Evolutionary conservation across 441 rosid genomes (phyloP).

Genomic region (Bocquillonia castaneifolia): DNA sequence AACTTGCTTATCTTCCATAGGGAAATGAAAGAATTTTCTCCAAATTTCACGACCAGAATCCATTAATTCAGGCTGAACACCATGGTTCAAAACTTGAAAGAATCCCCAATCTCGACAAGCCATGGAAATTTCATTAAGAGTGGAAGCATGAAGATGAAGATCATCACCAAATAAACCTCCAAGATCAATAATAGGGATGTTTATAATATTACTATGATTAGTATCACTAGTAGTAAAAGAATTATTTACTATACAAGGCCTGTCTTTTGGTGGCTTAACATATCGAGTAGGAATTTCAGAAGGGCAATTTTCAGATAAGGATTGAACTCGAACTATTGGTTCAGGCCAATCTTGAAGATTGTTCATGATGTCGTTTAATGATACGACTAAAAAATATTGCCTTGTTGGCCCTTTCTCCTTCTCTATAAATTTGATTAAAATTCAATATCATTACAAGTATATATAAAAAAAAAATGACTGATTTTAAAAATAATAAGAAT

Average conservation of each 20-base stretch:
- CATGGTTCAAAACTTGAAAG: constrained; percentile 78
- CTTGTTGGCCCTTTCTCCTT: no score
- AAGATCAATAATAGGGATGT: constrained; percentile 71
- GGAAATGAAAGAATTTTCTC: constrained; percentile 65
- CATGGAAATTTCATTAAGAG: constrained; percentile 27
- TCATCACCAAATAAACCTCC: constrained; percentile 31
- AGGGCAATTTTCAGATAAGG: constrained; percentile 54
- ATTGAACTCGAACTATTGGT: constrained; percentile 76
- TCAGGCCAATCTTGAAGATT: constrained; percentile 64
- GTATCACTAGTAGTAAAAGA: not conserved
- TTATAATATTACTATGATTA: constrained; percentile 9
- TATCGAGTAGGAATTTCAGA: constrained; percentile 51
- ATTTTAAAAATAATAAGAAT: not conserved
- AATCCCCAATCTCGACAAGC: constrained; percentile 84
- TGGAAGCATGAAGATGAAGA: constrained; percentile 15
- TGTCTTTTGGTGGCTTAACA: constrained; percentile 47
- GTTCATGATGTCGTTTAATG: not conserved
- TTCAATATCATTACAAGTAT: not conserved
- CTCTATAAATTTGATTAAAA: not conserved
- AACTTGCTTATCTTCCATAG: constrained; percentile 51
- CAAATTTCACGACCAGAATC: constrained; percentile 51
- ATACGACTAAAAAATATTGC: no score
- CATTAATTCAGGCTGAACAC: constrained; percentile 57
- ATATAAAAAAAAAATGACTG: not conserved
- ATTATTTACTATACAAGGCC: constrained; percentile 29